Conservation (phyloP, 2,329 filamentous ascomycete species). For the Paraphoma chrysanthemicola region DNA sequence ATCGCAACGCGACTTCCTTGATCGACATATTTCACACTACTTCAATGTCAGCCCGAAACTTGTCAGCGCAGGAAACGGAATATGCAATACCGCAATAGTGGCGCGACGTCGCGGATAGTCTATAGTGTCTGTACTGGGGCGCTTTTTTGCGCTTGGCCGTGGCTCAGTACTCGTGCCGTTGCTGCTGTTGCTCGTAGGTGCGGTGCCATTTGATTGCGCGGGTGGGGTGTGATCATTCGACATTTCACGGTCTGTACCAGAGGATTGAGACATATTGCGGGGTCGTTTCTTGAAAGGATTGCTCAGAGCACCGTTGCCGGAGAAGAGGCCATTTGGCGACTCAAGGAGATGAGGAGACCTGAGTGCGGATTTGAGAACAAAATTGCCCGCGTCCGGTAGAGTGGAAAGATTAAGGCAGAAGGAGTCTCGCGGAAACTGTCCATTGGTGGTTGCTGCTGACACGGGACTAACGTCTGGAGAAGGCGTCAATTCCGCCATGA, state of each 20-base stretch:
- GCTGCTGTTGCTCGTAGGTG: slow-evolving; percentile 39
- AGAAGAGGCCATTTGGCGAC: slow-evolving; percentile 45
- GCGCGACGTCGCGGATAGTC: slow-evolving; percentile 51
- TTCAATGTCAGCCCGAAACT: slow-evolving; percentile 28
- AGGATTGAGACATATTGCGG: slow-evolving; percentile 53
- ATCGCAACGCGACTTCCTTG: slow-evolving; percentile 80
- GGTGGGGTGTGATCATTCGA: slow-evolving; percentile 39
- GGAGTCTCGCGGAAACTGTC: slow-evolving; percentile 46
- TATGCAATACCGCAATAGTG: slow-evolving; percentile 48
- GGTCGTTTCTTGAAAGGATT: slow-evolving; percentile 46
- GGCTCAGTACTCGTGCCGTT: slow-evolving; percentile 31
- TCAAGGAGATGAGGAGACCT: slow-evolving; percentile 48
- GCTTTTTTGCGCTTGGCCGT: slow-evolving; percentile 43
- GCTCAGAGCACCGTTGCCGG: slow-evolving; percentile 33
- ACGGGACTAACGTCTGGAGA: slow-evolving; percentile 53
- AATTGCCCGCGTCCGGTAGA: slow-evolving; percentile 46
- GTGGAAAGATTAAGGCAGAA: slow-evolving; percentile 50
- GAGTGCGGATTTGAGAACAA: slow-evolving; percentile 47
- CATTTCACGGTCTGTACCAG: slow-evolving; percentile 50
- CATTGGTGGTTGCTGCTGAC: slow-evolving; percentile 51
- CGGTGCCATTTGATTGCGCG: slow-evolving; percentile 34
- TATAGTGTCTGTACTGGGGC: slow-evolving; percentile 50
- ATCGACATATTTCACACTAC: slow-evolving; percentile 82
- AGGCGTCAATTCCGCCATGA: slow-evolving; percentile 49
- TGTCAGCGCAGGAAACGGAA: neutral